A percentile compares a stretch with the other conserved stretches of the same genome.
phyloP scores from a whole-genome alignment of 192 early-diverging fungal genomes.

The Coemansia sp. region DNA sequence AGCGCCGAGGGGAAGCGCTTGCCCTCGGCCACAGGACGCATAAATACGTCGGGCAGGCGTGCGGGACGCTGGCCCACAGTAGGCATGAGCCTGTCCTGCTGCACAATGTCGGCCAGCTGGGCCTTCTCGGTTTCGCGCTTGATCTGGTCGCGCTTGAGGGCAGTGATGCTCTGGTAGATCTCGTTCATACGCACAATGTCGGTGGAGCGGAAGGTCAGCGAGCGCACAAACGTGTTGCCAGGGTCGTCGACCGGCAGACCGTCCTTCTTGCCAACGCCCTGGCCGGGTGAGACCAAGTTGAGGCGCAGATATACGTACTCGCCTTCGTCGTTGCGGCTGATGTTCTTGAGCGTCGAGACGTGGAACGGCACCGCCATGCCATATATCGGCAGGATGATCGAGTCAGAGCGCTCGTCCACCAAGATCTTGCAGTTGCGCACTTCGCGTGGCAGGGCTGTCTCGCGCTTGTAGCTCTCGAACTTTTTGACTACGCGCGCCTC shows the following conservation, averaged over 20 bases:
- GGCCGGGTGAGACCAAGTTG: slow-evolving; percentile 94
- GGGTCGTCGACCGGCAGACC: slow-evolving; percentile 80
- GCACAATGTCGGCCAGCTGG: slow-evolving; percentile 94
- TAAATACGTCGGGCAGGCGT: slow-evolving; percentile 86
- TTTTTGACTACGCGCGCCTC: slow-evolving; percentile 74
- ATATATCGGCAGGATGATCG: slow-evolving; percentile 92
- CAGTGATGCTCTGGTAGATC: slow-evolving; percentile 79
- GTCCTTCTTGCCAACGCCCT: slow-evolving; percentile 89
- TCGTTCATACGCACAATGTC: slow-evolving; percentile 80
- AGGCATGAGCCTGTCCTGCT: slow-evolving; percentile 85
- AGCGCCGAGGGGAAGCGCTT: slow-evolving; percentile 93
- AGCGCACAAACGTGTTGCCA: slow-evolving; percentile 86
- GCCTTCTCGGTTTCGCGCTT: slow-evolving; percentile 94
- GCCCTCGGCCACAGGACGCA: slow-evolving; percentile 83
- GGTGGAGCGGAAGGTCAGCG: slow-evolving; percentile 86
- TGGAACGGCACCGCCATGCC: slow-evolving; percentile 98
- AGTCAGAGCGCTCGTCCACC: slow-evolving; percentile 82
- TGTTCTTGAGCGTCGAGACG: slow-evolving; percentile 92
- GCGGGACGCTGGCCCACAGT: slow-evolving; percentile 70
- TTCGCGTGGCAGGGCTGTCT: slow-evolving; percentile 79
- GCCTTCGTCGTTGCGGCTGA: slow-evolving; percentile 91
- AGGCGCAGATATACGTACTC: slow-evolving; percentile 87
- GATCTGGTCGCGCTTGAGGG: slow-evolving; percentile 86
- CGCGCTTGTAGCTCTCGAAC: slow-evolving; percentile 95
- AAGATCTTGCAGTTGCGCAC: slow-evolving; percentile 78